Base-by-base conservation (phyloP, 495 filamentous ascomycete genomes). In the Lasiosphaeria miniovina region DNA sequence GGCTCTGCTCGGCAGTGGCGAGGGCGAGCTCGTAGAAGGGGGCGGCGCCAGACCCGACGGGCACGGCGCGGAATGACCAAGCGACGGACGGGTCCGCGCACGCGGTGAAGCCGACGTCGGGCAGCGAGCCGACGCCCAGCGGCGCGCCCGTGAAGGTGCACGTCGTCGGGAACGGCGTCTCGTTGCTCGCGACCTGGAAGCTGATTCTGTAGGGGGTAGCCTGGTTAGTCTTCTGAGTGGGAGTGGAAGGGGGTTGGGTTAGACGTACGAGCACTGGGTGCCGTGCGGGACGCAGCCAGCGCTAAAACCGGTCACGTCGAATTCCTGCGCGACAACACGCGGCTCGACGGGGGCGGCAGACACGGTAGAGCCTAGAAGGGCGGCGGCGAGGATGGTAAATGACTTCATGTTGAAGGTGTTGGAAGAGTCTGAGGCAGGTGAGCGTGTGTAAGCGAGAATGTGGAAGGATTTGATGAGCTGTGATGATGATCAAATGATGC, bases 271-370 rank as follows among this genome's bases (percentile, higher is more conserved):
- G 69, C 69, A 69, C 52, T 65, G 61, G n/a, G 67, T 62, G 61
- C 69, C 63, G 59, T 71, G 69, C 12, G 61, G 65, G 49, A 71
- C 60, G 55, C 69, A 71, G 33, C 63, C 67, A 43, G 67, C 67
- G 38, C 49, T 66, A 59, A 71, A 69, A 6, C 60, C 55, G 46
- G 60, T 61, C 33, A 69, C 65, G 32, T 63, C 48, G 55, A 69
- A 69, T 24, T 61, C 58, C 40, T 64, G 55, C 24, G 65, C 61
- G 46, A 62, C 62, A 57, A 62, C 57, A 49, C 63, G 61, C 24
- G 53, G 15, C 41, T 63, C 41, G 49, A 71, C 45, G 41, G 62
- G 57, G n/a, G 63, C 56, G 7, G 69, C 69, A 33, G 56, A 40
- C 34, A 61, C 61, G 24, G 61, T 35, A 49, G 57, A 55, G 1